Percentiles rank a stretch among this genome's conserved stretches.
phyloP scores from a whole-genome alignment of 2,329 filamentous ascomycete genomes.

The Aspergillus proliferans region DNA sequence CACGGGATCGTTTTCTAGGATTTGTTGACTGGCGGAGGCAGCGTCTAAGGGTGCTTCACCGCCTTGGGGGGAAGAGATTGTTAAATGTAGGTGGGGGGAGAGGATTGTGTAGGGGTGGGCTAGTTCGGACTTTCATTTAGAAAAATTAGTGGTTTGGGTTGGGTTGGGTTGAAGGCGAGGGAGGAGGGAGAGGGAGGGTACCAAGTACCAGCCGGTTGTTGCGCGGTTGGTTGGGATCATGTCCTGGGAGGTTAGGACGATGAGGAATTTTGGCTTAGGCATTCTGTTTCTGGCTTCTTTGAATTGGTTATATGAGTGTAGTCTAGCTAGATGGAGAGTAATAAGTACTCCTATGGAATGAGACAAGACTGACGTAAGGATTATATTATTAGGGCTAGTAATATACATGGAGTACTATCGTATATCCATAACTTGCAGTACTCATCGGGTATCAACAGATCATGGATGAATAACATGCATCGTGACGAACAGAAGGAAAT shows the following conservation, averaged over 20 bases:
- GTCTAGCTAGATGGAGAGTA: too few relatives aligned
- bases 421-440: too few relatives aligned
- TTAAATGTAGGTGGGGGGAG: conserved; percentile 44
- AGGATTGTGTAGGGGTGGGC: conserved; percentile 57
- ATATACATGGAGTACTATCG: too few relatives aligned
- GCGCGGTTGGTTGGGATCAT: conserved; percentile 34
- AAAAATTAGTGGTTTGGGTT: neutral
- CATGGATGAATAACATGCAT: too few relatives aligned
- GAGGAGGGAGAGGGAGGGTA: conserved; percentile 30
- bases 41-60: conserved; percentile 55
- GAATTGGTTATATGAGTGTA: too few relatives aligned
- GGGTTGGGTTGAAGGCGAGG: neutral
- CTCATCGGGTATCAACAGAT: neutral
- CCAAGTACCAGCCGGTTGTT: conserved; percentile 63
- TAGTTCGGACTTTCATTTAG: conserved; percentile 42
- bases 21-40: conserved; percentile 33
- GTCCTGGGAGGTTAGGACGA: conserved; percentile 59
- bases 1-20: conserved; percentile 41
- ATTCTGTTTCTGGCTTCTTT: neutral
- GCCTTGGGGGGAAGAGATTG: conserved; percentile 54
- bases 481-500: neutral
- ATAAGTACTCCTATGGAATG: too few relatives aligned
- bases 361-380: too few relatives aligned
- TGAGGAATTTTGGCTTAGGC: conserved; percentile 42
- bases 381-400: too few relatives aligned